A percentile compares a stretch with the other conserved stretches of the same genome.
These are phyloP conservation scores for Barbarea vulgaris DNA, from an alignment of 345 rosid species.

Conservation along the genomic window DNA sequence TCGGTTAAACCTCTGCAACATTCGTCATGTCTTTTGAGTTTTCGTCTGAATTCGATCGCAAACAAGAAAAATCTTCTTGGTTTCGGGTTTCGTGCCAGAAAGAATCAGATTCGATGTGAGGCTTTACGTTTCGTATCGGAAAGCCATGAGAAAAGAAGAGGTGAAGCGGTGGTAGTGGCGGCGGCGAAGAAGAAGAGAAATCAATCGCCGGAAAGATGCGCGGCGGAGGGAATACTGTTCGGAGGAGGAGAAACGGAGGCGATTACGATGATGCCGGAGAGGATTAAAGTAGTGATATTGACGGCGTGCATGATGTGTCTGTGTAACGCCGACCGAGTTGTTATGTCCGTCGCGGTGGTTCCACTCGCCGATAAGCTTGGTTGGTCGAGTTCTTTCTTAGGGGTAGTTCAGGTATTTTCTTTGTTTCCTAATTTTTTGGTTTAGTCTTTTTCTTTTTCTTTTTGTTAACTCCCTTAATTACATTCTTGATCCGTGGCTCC, in stretches of 20 bases:
- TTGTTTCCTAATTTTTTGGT: not conserved
- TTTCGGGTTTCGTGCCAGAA: conserved; percentile 8
- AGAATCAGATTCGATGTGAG: conserved; percentile 29
- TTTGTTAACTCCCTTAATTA: conserved; percentile 1
- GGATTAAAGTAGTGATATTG: conserved; percentile 80
- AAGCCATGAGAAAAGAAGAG: conserved; percentile 16
- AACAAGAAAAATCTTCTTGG: conserved; percentile 39
- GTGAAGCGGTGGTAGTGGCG: not conserved
- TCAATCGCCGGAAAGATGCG: conserved; percentile 42
- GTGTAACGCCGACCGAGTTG: conserved; percentile 91
- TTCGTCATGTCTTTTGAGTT: conserved; percentile 32
- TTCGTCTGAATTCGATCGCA: conserved; percentile 27
- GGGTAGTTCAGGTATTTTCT: conserved; percentile 83
- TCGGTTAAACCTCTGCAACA: conserved; percentile 43
- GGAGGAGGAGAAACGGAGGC: conserved; percentile 42
- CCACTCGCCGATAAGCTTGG: conserved; percentile 84
- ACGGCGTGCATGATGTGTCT: conserved; percentile 82
- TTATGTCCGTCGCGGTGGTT: conserved; percentile 92
- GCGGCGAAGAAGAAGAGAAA: conserved; percentile 22
- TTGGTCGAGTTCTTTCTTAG: conserved; percentile 90
- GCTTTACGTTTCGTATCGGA: not conserved
- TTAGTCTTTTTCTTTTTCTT: not conserved
- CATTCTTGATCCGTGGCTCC: conserved; percentile 33
- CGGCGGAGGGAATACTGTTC: conserved; percentile 74
- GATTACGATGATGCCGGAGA: conserved; percentile 55